Evolutionary conservation across 345 rosid genomes (phyloP).

Genomic region (Anastatica hierochuntica): DNA sequence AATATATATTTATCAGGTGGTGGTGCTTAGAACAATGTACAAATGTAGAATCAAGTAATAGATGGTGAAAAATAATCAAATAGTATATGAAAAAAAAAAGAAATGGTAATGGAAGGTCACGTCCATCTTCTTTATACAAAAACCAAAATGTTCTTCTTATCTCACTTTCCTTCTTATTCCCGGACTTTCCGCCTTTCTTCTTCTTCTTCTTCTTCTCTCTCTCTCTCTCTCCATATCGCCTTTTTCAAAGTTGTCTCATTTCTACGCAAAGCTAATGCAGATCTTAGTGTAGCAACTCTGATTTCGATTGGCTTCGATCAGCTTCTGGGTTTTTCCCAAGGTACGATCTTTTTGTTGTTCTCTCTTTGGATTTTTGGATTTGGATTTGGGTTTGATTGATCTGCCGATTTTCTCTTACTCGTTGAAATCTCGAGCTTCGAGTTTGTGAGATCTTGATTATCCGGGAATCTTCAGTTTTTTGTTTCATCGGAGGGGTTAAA

Average conservation of each 20-base stretch:
- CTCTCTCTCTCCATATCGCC: neutral
- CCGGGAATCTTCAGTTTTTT: conserved; percentile 4
- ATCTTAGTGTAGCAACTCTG: conserved; percentile 22
- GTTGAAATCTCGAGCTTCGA: no score
- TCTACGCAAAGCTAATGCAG: conserved; percentile 23
- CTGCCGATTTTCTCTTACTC: neutral
- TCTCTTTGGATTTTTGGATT: no score
- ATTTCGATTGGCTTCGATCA: conserved; percentile 18
- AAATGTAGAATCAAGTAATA: no score
- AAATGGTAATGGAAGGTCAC: no score
- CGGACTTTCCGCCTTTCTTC: conserved; percentile 29
- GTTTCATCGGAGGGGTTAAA: neutral
- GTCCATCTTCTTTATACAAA: conserved; percentile 2
- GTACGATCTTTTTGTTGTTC: conserved; percentile 9
- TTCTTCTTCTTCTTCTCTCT: neutral
- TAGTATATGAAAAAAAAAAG: no score
- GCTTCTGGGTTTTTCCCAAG: conserved; percentile 25
- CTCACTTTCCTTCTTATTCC: conserved; percentile 21
- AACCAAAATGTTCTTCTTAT: conserved; percentile 15
- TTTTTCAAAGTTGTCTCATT: conserved; percentile 18
- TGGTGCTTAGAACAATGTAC: no score
- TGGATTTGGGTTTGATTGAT: conserved; percentile 7
- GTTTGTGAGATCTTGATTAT: conserved; percentile 6
- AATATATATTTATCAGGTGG: no score
- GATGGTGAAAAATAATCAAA: no score